A percentile compares a stretch with the other conserved stretches of the same genome.
Evolutionary conservation across 1,139 yeast genomes (phyloP).

Genomic region (Lodderomyces metapsilosis): DNA sequence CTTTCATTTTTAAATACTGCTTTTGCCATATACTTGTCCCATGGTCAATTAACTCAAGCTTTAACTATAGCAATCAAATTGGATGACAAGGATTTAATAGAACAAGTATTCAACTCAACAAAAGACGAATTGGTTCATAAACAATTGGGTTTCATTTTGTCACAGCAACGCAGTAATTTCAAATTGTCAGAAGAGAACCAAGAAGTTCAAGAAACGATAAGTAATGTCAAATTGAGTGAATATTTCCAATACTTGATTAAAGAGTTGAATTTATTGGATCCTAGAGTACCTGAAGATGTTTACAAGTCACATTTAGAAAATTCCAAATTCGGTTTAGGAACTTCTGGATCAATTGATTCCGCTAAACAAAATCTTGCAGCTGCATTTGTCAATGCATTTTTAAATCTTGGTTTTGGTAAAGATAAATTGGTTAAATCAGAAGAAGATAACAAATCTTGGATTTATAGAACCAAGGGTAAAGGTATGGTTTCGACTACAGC

Average conservation of each 20-base stretch:
- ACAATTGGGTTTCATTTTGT: slow-evolving; percentile 87
- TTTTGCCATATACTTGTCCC: slow-evolving; percentile 77
- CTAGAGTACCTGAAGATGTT: slow-evolving; percentile 93
- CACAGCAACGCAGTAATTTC: slow-evolving; percentile 83
- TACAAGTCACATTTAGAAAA: slow-evolving; percentile 88
- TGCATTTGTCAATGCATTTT: slow-evolving; percentile 86
- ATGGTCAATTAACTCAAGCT: slow-evolving; percentile 86
- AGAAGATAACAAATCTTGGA: slow-evolving; percentile 78
- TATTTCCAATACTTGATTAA: slow-evolving; percentile 77
- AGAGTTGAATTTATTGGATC: slow-evolving; percentile 84
- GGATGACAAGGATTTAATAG: slow-evolving; percentile 76
- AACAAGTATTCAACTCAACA: slow-evolving; percentile 75
- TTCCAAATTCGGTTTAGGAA: slow-evolving; percentile 53
- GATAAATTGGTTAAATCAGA: slow-evolving; percentile 79
- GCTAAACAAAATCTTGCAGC: slow-evolving; percentile 97
- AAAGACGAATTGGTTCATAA: slow-evolving; percentile 72
- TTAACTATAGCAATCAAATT: slow-evolving; percentile 83
- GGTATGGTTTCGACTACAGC: slow-evolving; percentile 97
- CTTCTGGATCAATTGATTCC: slow-evolving; percentile 76
- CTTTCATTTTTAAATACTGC: slow-evolving; percentile 85
- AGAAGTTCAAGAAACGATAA: slow-evolving; percentile 81
- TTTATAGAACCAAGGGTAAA: slow-evolving; percentile 85
- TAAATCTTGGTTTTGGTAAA: slow-evolving; percentile 86
- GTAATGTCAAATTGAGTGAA: slow-evolving; percentile 76
- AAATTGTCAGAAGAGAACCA: slow-evolving; percentile 62